Conservation (phyloP, 306 rosid species). For the Prunus persica region Prunus_persica_NCBIv2 NC_034013.1:15591501-15592000, state of each 20-base stretch:
- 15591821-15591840: too few species aligned
- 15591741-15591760: too few species aligned
- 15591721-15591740: neutral
- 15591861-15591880: too few species aligned
- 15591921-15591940: neutral
- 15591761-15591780: too few species aligned
- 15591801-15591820: too few species aligned
- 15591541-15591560: neutral
- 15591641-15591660: neutral
- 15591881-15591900: neutral
- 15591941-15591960: neutral
- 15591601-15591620: neutral
- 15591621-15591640: neutral
- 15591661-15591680: neutral
- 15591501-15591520: constrained; percentile 5
- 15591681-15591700: neutral
- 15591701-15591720: neutral
- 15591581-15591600: neutral
- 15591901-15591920: neutral
- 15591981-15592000: constrained; percentile 3
- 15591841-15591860: too few species aligned
- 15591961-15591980: neutral
- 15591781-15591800: too few species aligned
- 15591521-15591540: neutral
- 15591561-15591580: neutral